Conservation (phyloP, 768 basidiomycete species). For the Naganishia vaughanmartiniae region DNA sequence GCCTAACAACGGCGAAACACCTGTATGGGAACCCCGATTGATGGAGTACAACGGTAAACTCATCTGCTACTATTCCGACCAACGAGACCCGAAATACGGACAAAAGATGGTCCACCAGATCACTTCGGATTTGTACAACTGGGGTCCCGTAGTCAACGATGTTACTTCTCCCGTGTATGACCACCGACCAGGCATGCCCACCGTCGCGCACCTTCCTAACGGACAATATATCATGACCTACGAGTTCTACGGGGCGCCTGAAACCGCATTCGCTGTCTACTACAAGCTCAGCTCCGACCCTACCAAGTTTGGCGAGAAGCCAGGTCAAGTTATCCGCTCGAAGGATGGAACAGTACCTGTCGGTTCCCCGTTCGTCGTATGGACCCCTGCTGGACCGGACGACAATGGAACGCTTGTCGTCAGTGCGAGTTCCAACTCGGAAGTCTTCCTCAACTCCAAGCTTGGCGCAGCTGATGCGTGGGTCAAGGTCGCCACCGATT, state of each 20-base stretch:
- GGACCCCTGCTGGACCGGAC: slow-evolving; percentile 30
- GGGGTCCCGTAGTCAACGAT: slow-evolving; percentile 35
- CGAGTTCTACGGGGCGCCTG: slow-evolving; percentile 34
- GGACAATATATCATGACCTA: slow-evolving; percentile 36
- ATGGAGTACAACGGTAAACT: slow-evolving; percentile 35
- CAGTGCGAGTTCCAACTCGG: slow-evolving; percentile 26
- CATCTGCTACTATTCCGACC: slow-evolving; percentile 38
- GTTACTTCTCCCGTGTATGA: slow-evolving; percentile 28
- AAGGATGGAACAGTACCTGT: slow-evolving; percentile 30
- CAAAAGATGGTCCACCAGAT: slow-evolving; percentile 37
- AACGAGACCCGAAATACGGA: slow-evolving; percentile 34
- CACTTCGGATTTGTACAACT: slow-evolving; percentile 31
- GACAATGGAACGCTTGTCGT: slow-evolving; percentile 33
- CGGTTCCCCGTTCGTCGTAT: slow-evolving; percentile 33
- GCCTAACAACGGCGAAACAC: slow-evolving; percentile 36
- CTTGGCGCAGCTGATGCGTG: slow-evolving; percentile 28
- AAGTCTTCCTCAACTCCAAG: slow-evolving; percentile 31
- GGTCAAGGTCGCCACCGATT: slow-evolving; percentile 23
- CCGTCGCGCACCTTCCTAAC: slow-evolving; percentile 28
- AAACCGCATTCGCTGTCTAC: slow-evolving; percentile 33
- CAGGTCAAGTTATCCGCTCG: slow-evolving; percentile 19
- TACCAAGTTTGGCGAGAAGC: slow-evolving; percentile 26
- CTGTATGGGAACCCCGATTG: slow-evolving; percentile 39
- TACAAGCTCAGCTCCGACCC: slow-evolving; percentile 35
- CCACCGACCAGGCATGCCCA: slow-evolving; percentile 35